Percentiles rank a stretch among this genome's conserved stretches.
Evolutionary conservation across 176 grass and related monocot species (phyloP).

Genomic region (Hyparrhenia diplandra): DNA sequence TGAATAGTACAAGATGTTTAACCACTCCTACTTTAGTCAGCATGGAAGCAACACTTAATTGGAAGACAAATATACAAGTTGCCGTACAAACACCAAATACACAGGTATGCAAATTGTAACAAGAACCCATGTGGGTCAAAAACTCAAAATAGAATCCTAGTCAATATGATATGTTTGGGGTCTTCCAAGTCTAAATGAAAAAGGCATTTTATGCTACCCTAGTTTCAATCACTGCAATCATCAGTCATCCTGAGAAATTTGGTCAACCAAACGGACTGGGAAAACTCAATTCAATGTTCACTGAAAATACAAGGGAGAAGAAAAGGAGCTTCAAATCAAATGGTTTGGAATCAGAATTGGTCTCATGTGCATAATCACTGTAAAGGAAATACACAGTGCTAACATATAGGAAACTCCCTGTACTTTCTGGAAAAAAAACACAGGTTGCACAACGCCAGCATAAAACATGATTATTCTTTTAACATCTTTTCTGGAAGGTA

Average conservation of each 20-base stretch:
- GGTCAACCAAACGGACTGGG: too few species aligned
- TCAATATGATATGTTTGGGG: neutral
- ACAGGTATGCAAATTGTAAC: neutral
- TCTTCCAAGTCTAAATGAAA: neutral
- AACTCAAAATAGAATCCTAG: neutral
- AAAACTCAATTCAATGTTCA: too few species aligned
- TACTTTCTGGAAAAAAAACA: neutral
- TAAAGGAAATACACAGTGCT: neutral
- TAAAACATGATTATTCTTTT: neutral
- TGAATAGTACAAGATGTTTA: neutral
- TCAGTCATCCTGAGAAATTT: neutral
- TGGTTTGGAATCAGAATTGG: neutral
- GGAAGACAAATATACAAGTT: neutral
- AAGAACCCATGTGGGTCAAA: neutral
- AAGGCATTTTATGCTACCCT: neutral
- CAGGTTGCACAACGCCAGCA: neutral
- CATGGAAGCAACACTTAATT: neutral
- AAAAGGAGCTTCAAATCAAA: neutral
- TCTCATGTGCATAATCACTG: neutral
- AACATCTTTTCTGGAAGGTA: neutral
- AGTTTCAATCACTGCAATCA: neutral
- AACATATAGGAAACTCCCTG: neutral
- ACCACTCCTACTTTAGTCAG: neutral
- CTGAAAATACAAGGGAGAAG: conserved; percentile 4
- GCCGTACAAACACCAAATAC: neutral